Conservation (phyloP, 139 green algal species). For the Volvox africanus region DNA sequence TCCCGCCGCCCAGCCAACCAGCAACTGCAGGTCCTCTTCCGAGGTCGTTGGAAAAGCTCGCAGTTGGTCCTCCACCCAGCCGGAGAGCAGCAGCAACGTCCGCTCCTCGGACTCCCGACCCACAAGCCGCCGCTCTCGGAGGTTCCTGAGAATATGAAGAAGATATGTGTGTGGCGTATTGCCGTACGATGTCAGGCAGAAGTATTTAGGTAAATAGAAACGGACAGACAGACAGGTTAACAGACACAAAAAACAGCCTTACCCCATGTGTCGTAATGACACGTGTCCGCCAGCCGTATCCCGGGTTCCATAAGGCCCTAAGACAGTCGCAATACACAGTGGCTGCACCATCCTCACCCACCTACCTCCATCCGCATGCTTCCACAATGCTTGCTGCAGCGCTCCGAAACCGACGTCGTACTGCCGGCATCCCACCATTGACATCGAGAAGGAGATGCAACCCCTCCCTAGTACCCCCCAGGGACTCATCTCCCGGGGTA, state of each 20-base stretch:
- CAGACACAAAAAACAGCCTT: neutral
- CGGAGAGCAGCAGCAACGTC: neutral
- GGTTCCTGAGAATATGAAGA: slow-evolving; percentile 12
- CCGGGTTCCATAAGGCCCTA: neutral
- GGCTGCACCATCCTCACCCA: neutral
- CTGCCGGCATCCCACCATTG: neutral
- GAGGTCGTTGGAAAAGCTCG: neutral
- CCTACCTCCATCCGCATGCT: slow-evolving; percentile 29
- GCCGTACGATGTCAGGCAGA: neutral
- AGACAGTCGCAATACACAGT: neutral
- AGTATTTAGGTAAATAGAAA: neutral
- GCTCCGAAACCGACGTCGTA: neutral
- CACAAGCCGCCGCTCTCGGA: slow-evolving; percentile 28
- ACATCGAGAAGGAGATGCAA: no score
- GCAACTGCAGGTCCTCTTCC: neutral
- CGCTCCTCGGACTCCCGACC: neutral
- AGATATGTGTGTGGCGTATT: neutral
- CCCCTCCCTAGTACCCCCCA: no score
- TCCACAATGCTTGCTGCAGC: slow-evolving; percentile 14
- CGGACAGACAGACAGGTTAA: neutral
- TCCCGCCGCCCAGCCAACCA: neutral
- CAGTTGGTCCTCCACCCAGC: neutral
- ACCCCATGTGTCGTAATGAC: no score
- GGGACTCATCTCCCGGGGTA: no score
- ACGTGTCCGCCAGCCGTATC: no score